These are phyloP conservation scores for Stephania yunnanensis DNA, from an alignment of 164 flowering plant species.

Conservation along the genomic window DNA sequence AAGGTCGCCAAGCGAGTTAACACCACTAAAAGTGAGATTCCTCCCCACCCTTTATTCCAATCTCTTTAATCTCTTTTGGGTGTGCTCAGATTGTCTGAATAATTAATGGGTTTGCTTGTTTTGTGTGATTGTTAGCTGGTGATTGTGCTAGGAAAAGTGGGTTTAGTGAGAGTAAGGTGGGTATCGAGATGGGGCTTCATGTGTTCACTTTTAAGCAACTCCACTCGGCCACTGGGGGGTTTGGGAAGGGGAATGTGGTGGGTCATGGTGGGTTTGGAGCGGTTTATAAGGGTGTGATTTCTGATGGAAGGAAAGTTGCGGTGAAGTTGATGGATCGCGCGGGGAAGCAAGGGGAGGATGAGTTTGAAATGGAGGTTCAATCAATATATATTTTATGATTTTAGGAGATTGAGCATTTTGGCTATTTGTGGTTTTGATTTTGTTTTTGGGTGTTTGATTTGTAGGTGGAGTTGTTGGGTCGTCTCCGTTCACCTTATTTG, in stretches of 20 bases:
- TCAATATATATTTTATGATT: neutral
- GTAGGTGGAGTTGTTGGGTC: constrained; percentile 84
- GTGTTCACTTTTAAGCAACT: constrained; percentile 89
- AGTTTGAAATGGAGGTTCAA: constrained; percentile 81
- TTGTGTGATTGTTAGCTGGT: constrained; percentile 6
- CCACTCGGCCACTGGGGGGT: constrained; percentile 83
- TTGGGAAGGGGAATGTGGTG: constrained; percentile 75
- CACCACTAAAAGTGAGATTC: constrained; percentile 35
- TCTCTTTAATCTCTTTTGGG: neutral
- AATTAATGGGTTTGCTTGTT: neutral
- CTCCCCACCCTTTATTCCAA: neutral
- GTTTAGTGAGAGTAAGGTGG: constrained; percentile 30
- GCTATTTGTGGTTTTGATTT: constrained; percentile 2
- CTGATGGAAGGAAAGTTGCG: constrained; percentile 77
- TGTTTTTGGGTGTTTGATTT: constrained; percentile 5
- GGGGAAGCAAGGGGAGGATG: constrained; percentile 93
- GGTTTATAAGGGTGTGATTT: constrained; percentile 81
- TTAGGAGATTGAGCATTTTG: neutral
- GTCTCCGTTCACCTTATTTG: constrained; percentile 72
- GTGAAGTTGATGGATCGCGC: constrained; percentile 84
- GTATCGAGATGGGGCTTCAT: constrained; percentile 57
- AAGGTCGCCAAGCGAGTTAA: constrained; percentile 57
- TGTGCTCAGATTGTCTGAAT: neutral
- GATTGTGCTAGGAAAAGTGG: constrained; percentile 31
- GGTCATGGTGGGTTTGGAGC: constrained; percentile 92